These are phyloP conservation scores for Phytophthora europaea DNA, from an alignment of 352 stramenopile species.

Conservation along the genomic window DNA sequence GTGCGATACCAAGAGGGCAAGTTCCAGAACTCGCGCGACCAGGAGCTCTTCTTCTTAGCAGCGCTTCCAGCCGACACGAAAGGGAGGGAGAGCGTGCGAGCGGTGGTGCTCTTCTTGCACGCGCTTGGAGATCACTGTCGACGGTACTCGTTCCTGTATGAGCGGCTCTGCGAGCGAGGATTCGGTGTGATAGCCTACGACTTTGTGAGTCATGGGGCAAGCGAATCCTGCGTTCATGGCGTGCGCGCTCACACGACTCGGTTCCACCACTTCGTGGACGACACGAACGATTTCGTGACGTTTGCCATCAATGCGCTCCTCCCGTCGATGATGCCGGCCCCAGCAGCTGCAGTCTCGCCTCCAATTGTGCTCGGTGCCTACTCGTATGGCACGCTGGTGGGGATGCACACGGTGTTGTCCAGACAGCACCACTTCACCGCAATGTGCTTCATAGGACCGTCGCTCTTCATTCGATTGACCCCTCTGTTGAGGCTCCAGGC, in stretches of 20 bases:
- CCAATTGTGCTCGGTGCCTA: conserved; percentile 40
- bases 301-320: conserved; percentile 33
- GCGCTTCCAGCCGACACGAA: conserved; percentile 28
- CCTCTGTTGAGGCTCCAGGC: conserved; percentile 27
- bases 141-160: conserved; percentile 42
- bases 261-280: conserved; percentile 52
- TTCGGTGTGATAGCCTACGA: conserved; percentile 56
- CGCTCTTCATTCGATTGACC: conserved; percentile 36
- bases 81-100: conserved; percentile 17
- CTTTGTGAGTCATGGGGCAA: conserved; percentile 43
- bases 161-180: conserved; percentile 32
- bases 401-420: conserved; percentile 41
- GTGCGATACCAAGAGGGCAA: conserved; percentile 24
- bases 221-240: conserved; percentile 27
- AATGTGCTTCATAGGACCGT: conserved; percentile 36
- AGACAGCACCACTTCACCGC: conserved; percentile 34
- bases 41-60: conserved; percentile 40
- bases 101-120: conserved; percentile 47
- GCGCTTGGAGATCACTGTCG: conserved; percentile 43
- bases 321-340: conserved; percentile 23
- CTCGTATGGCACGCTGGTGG: conserved; percentile 48
- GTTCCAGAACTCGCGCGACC: conserved; percentile 38
- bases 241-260: conserved; percentile 32
- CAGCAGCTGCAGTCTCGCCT: background rate
- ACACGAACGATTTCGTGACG: conserved; percentile 45